Base-by-base conservation (phyloP, 768 basidiomycete genomes). In the Rubroboletus satanas region DNA sequence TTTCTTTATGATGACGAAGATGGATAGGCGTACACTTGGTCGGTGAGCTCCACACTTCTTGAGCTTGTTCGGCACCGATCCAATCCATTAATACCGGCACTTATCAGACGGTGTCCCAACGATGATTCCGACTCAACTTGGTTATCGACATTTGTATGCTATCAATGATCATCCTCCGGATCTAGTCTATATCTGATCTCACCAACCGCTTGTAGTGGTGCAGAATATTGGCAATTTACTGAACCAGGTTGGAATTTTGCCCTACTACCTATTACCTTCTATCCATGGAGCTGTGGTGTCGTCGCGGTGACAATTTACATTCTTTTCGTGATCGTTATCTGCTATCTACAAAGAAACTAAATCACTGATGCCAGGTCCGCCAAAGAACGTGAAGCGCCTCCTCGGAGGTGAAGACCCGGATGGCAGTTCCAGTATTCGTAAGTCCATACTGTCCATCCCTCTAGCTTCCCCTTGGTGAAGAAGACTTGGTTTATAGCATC, bases 101-200 rank as follows among this genome's bases (percentile, higher is more conserved):
- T 21, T 15, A 4, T 31, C 43, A 78, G 80, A 82, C 54, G 80
- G 80, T 8, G 77, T 82, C 8, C 79, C 81, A 5, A 80, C 79
- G 6, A 74, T 82, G 58, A 66, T 82, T 42, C 76, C 76, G 29
- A 68, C 72, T 49, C 57, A 29, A 32, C 64, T 79, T 14, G 81
- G 79, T 17, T 82, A 83, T 61, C 71, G 62, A 39, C 81, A 81
- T 52, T 79, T 73, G 66, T 79, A 61, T 50, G 63, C 45, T 14
- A 31, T 21, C 23, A 26, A 26, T 26, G 23, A 26, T 26, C 31
- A 4, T 32, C 18, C 56, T 43, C 33, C 43, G n/a, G 29, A 47
- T 46, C 44, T 54, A 45, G 38, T 29, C 62, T 43, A 18, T 65
- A 61, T 62, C 65, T 51, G 45, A 45, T 33, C 21, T 42, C 38